A percentile compares a stretch with the other conserved stretches of the same genome.
Evolutionary conservation across 192 early-diverging fungal genomes (phyloP).

Genomic region (Spizellomyces punctatus): DNA sequence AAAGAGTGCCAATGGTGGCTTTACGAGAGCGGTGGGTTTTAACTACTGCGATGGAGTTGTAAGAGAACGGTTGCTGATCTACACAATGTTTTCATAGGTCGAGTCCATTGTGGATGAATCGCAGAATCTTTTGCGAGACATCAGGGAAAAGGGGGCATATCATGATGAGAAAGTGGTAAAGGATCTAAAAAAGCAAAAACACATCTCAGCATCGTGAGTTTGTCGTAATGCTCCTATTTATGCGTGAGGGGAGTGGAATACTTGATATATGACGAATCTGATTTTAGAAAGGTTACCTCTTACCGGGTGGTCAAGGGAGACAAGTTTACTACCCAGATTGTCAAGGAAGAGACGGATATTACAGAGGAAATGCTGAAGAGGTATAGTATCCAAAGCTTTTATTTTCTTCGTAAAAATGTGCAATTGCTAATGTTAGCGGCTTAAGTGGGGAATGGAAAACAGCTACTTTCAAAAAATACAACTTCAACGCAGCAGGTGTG

Average conservation of each 20-base stretch:
- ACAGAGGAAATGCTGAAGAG: conserved; percentile 88
- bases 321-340: conserved; percentile 82
- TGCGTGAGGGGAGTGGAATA: background rate
- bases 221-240: too few relatives aligned
- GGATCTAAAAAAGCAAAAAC: conserved; percentile 58
- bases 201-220: conserved; percentile 43
- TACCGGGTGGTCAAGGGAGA: conserved; percentile 86
- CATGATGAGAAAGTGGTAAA: conserved; percentile 67
- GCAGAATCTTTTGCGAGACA: conserved; percentile 68
- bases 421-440: background rate
- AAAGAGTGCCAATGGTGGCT: conserved; percentile 67
- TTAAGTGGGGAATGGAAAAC: conserved; percentile 89
- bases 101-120: conserved; percentile 84
- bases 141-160: conserved; percentile 66
- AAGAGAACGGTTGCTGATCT: background rate
- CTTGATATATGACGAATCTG: background rate
- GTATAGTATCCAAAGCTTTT: conserved; percentile 25
- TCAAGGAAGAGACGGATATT: conserved; percentile 92
- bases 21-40: conserved; percentile 58
- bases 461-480: conserved; percentile 97
- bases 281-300: conserved; percentile 53
- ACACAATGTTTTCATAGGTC: conserved; percentile 36
- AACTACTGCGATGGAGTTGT: background rate
- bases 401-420: background rate
- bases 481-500: conserved; percentile 90